Evolutionary conservation across 441 rosid species (phyloP).

Genomic region (Omphalea diandra): DNA sequence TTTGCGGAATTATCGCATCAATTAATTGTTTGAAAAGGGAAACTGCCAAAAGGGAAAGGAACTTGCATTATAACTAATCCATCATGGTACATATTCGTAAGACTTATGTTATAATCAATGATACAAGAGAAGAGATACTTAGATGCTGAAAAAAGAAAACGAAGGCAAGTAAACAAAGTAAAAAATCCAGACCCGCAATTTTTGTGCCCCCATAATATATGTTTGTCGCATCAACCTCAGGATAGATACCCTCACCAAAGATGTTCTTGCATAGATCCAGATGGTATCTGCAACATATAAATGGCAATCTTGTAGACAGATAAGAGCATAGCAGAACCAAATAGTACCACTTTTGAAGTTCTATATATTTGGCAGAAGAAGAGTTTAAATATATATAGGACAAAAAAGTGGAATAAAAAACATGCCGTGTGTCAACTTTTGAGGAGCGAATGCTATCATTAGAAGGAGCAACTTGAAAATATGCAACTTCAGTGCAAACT

Average conservation of each 20-base stretch:
- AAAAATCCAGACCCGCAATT: constrained; percentile 57
- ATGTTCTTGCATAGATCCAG: constrained; percentile 80
- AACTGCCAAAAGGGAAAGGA: not conserved
- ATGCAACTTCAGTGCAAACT: constrained; percentile 95
- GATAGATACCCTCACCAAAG: constrained; percentile 75
- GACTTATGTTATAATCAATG: not conserved
- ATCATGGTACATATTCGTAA: not conserved
- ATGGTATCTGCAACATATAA: constrained; percentile 62
- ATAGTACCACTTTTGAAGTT: not conserved
- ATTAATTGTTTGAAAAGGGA: not conserved
- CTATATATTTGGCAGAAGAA: not conserved
- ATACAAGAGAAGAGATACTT: not conserved
- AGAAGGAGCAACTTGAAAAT: constrained; percentile 93
- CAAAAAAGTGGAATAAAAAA: constrained; percentile 10
- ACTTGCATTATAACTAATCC: constrained; percentile 1
- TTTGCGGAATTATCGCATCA: too few relatives aligned
- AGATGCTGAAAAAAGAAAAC: not conserved
- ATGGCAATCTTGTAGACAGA: not conserved
- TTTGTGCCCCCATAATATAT: constrained; percentile 82
- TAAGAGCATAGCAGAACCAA: not conserved
- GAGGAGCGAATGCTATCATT: constrained; percentile 88
- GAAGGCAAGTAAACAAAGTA: not conserved
- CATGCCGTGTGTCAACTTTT: constrained; percentile 70
- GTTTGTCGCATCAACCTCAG: constrained; percentile 81
- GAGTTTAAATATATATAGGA: not conserved